Evolutionary conservation across 2,329 filamentous ascomycete species (phyloP).

Genomic region (Beauveria sp.): DNA sequence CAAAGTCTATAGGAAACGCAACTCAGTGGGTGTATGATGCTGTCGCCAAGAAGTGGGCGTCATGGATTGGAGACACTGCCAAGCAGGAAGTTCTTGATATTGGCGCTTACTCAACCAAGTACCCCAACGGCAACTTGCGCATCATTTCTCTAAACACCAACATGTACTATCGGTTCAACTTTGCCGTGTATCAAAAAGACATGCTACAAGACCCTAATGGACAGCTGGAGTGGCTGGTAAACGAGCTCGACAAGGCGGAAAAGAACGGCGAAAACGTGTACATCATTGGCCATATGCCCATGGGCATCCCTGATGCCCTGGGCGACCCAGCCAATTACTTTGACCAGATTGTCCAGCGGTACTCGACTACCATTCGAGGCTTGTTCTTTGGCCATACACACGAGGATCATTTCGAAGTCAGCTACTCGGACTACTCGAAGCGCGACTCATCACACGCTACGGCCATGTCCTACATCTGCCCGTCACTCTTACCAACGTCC

Average conservation of each 20-base stretch:
- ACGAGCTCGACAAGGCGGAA: conserved; percentile 46
- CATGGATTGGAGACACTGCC: conserved; percentile 34
- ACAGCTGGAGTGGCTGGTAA: conserved; percentile 46
- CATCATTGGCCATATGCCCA: conserved; percentile 51
- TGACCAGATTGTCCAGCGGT: conserved; percentile 47
- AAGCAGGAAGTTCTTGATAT: conserved; percentile 28
- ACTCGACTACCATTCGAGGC: conserved; percentile 44
- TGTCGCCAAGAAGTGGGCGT: conserved; percentile 37
- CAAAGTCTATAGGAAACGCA: conserved; percentile 29
- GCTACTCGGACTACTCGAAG: conserved; percentile 40
- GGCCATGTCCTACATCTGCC: conserved; percentile 45
- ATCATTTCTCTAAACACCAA: conserved; percentile 56
- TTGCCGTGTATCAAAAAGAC: conserved; percentile 44
- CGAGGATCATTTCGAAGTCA: conserved; percentile 47
- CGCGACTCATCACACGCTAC: conserved; percentile 37
- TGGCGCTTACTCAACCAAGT: conserved; percentile 43
- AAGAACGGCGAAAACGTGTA: conserved; percentile 45
- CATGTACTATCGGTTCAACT: conserved; percentile 51
- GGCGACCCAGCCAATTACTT: conserved; percentile 45
- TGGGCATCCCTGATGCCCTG: conserved; percentile 42
- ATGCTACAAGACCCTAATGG: conserved; percentile 43
- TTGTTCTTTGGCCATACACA: conserved; percentile 54
- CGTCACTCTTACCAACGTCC: conserved; percentile 46
- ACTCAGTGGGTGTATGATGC: conserved; percentile 47
- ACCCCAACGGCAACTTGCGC: conserved; percentile 39